These are phyloP conservation scores for Peziza echinospora DNA, from an alignment of 495 filamentous ascomycete genomes.

Conservation along the genomic window DNA sequence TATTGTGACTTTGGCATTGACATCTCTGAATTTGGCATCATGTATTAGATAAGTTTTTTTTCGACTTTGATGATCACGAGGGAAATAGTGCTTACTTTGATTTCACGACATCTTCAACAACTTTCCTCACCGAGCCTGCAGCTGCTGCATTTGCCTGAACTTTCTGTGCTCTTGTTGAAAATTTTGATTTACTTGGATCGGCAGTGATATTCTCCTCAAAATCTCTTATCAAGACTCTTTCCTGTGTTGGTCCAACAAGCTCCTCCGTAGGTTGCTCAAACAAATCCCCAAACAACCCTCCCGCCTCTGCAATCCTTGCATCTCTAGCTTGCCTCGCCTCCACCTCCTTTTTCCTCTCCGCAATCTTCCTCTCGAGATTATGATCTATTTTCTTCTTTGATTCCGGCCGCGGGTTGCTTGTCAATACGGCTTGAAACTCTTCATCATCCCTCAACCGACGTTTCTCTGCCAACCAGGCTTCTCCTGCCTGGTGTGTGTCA, in stretches of 20 bases:
- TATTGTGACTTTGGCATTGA: conserved; percentile 12
- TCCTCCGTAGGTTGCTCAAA: conserved; percentile 25
- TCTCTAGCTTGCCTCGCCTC: background rate
- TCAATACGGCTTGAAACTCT: background rate
- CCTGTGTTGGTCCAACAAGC: conserved; percentile 19
- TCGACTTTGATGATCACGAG: conserved; percentile 28
- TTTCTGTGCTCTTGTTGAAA: conserved; percentile 8
- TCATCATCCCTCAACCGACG: background rate
- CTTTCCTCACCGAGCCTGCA: conserved; percentile 3
- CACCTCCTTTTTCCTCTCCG: conserved; percentile 1
- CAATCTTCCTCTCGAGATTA: background rate
- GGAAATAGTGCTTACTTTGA: conserved; percentile 51
- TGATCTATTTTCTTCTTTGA: background rate
- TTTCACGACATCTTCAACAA: conserved; percentile 49
- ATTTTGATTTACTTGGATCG: conserved; percentile 38
- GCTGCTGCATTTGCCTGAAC: conserved; percentile 8
- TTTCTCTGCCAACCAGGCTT: background rate
- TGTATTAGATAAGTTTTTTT: conserved; percentile 41
- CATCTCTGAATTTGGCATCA: conserved; percentile 39
- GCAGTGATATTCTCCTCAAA: conserved; percentile 58
- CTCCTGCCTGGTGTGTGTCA: background rate
- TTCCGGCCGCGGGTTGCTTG: conserved; percentile 31
- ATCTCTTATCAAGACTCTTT: conserved; percentile 42
- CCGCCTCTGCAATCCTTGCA: background rate
- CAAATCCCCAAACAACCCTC: conserved; percentile 4